A percentile compares a stretch with the other conserved stretches of the same genome.
phyloP scores from a whole-genome alignment of 768 basidiomycete genomes.

The Clitopilus hobsonii region DNA sequence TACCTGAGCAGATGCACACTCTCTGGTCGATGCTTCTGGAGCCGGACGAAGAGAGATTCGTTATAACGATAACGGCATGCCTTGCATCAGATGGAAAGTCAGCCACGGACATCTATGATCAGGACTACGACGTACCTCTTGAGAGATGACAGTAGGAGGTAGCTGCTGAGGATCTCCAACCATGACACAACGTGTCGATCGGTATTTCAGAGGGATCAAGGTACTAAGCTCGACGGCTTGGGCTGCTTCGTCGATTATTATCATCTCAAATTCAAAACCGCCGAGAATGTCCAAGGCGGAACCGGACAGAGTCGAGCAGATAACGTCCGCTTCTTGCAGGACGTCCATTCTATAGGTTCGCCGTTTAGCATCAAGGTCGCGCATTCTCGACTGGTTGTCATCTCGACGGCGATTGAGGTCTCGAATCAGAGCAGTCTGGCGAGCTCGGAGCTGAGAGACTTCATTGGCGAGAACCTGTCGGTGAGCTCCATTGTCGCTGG shows the following conservation, averaged over 20 bases:
- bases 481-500: slow-evolving; percentile 55
- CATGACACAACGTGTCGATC: slow-evolving; percentile 79
- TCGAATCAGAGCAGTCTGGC: slow-evolving; percentile 58
- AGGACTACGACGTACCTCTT: slow-evolving; percentile 24
- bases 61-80: slow-evolving; percentile 75
- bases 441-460: slow-evolving; percentile 56
- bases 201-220: slow-evolving; percentile 90
- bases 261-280: slow-evolving; percentile 85
- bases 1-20: slow-evolving; percentile 90
- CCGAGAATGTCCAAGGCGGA: slow-evolving; percentile 86
- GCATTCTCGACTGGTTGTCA: slow-evolving; percentile 72
- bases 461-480: slow-evolving; percentile 62
- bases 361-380: slow-evolving; percentile 78
- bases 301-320: slow-evolving; percentile 91
- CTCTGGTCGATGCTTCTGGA: slow-evolving; percentile 75
- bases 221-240: slow-evolving; percentile 95
- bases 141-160: slow-evolving; percentile 76
- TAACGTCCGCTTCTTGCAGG: slow-evolving; percentile 86
- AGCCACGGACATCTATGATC: not conserved
- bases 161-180: slow-evolving; percentile 95
- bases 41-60: slow-evolving; percentile 88
- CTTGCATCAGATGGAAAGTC: slow-evolving; percentile 28
- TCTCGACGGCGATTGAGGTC: slow-evolving; percentile 78
- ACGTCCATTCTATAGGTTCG: slow-evolving; percentile 71
- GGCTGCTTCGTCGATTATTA: slow-evolving; percentile 97